Conservation (phyloP, 371 early-diverging fungal genomes). For the Mucor racemosus region DNA sequence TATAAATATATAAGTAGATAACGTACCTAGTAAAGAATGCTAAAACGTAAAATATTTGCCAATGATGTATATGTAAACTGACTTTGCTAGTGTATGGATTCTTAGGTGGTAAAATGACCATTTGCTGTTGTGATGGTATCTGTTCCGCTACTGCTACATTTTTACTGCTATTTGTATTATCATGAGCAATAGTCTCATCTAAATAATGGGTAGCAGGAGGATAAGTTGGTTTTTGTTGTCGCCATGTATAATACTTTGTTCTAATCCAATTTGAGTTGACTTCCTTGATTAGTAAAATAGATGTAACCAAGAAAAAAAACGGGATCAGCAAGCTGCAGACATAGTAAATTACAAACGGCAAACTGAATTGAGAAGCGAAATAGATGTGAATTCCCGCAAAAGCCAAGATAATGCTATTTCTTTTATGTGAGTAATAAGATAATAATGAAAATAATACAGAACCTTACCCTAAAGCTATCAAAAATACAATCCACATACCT, state of each 20-base stretch:
- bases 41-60: constrained; percentile 87
- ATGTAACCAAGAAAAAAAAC: constrained; percentile 43
- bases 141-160: background rate
- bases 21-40: constrained; percentile 74
- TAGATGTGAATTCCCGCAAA: constrained; percentile 68
- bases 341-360: constrained; percentile 61
- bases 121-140: background rate
- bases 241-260: constrained; percentile 15
- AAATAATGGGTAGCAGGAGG: background rate
- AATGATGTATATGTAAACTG: constrained; percentile 79
- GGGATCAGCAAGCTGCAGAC: constrained; percentile 65
- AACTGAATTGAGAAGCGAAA: constrained; percentile 39
- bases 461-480: constrained; percentile 55
- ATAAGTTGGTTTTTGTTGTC: background rate
- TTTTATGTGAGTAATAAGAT: background rate
- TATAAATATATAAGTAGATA: background rate
- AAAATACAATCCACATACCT: constrained; percentile 70
- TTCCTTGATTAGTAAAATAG: constrained; percentile 49
- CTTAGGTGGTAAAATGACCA: background rate
- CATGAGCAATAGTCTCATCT: background rate
- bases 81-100: constrained; percentile 28
- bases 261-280: constrained; percentile 47
- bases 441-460: background rate
- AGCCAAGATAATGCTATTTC: constrained; percentile 51
- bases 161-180: background rate